Evolutionary conservation across 345 rosid genomes (phyloP).

Genomic region (Eucalyptus victrix): DNA sequence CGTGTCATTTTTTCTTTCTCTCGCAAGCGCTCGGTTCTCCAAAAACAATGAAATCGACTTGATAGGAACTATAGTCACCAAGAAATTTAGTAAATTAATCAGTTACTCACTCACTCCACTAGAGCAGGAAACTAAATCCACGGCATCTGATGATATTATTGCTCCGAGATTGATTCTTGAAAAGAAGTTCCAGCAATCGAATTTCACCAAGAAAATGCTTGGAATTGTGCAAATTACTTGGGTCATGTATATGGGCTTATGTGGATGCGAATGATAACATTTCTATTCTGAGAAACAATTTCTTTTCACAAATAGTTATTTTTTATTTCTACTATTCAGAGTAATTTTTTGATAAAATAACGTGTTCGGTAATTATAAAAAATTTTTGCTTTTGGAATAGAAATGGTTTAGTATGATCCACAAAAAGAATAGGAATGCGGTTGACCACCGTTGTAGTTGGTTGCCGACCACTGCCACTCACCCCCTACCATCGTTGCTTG

Average conservation of each 20-base stretch:
- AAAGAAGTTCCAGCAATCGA: background rate
- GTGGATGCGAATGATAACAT: no score
- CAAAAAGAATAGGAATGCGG: no score
- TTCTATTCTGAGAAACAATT: no score
- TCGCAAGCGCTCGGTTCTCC: rapidly evolving
- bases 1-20: background rate
- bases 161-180: background rate
- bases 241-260: background rate
- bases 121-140: background rate
- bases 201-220: background rate
- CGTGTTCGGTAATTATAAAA: no score
- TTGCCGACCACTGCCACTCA: rapidly evolving
- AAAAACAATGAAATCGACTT: background rate
- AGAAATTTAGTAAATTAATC: background rate
- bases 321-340: no score
- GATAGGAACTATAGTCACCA: background rate
- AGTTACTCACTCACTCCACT: background rate
- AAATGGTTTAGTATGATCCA: no score
- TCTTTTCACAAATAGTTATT: no score
- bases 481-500: rapidly evolving
- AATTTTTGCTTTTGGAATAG: rapidly evolving
- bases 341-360: no score
- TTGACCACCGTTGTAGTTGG: no score
- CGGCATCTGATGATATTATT: background rate
- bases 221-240: background rate